A percentile compares a stretch with the other conserved stretches of the same genome.
phyloP scores from a whole-genome alignment of 2,329 filamentous ascomycete genomes.

The Penicillium sp. region DNA sequence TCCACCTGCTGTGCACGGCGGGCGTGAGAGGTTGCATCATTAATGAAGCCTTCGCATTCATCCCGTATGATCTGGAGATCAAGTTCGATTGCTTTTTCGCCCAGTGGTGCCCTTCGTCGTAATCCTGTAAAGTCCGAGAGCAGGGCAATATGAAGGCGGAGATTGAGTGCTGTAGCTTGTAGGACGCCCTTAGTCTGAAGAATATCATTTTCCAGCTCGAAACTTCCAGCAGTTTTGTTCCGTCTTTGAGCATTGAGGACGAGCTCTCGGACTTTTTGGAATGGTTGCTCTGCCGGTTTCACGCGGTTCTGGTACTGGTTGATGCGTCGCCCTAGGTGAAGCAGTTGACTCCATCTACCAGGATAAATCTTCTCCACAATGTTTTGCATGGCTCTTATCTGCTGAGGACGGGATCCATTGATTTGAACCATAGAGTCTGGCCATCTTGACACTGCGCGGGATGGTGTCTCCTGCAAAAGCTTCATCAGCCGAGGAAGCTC shows the following conservation, averaged over 20 bases:
- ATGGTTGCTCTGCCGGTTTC: constrained; percentile 36
- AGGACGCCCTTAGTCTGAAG: constrained; percentile 38
- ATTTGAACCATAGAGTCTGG: constrained; percentile 13
- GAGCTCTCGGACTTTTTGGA: constrained; percentile 33
- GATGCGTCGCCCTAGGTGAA: too few species aligned
- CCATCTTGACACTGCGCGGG: constrained; percentile 2
- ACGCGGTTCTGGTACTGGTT: constrained; percentile 30
- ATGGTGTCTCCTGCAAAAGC: constrained; percentile 15
- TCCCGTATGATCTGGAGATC: constrained; percentile 26
- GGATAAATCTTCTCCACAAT: too few species aligned
- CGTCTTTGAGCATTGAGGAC: constrained; percentile 30
- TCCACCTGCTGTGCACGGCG: constrained; percentile 46
- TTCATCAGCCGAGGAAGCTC: constrained; percentile 24
- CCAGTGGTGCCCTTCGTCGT: constrained; percentile 4
- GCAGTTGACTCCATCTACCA: too few species aligned
- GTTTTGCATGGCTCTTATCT: too few species aligned
- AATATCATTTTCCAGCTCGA: constrained; percentile 26
- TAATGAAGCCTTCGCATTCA: constrained; percentile 42
- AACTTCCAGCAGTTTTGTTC: constrained; percentile 17
- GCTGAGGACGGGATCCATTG: constrained; percentile 25
- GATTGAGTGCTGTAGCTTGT: constrained; percentile 41
- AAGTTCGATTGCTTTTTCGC: neutral
- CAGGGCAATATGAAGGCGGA: constrained; percentile 48
- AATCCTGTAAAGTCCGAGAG: constrained; percentile 42
- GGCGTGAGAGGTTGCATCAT: constrained; percentile 32